A percentile compares a stretch with the other conserved stretches of the same genome.
These are phyloP conservation scores for Elsinoe necatrix DNA, from an alignment of 2,329 filamentous ascomycete species.

Conservation along the genomic window DNA sequence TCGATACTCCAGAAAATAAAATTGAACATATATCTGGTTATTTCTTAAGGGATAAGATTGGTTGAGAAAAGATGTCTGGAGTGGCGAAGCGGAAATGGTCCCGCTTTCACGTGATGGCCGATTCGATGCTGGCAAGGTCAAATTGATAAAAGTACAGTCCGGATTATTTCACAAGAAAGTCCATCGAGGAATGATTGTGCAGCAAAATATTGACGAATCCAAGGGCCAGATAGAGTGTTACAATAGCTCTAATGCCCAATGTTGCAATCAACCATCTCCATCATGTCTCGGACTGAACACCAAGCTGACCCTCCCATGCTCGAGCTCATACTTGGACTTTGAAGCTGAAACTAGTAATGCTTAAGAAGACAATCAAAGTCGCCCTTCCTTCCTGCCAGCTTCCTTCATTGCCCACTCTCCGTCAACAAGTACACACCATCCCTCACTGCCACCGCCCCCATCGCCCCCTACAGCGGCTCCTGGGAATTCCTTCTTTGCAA, in stretches of 20 bases:
- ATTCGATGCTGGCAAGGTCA: background rate
- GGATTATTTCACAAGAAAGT: too few species aligned
- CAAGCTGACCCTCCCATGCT: too few species aligned
- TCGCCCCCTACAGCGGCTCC: conserved; percentile 60
- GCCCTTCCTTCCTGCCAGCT: conserved; percentile 41
- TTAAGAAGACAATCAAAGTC: background rate
- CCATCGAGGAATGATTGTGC: too few species aligned
- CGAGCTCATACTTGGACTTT: too few species aligned
- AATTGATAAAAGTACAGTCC: background rate
- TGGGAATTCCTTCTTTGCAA: conserved; percentile 58
- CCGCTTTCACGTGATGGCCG: background rate
- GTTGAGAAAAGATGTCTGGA: background rate
- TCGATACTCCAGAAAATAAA: background rate
- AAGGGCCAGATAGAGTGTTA: too few species aligned
- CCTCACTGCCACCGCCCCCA: conserved; percentile 59
- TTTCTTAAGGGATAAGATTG: too few species aligned
- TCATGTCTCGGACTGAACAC: too few species aligned
- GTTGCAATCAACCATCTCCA: too few species aligned
- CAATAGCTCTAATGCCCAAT: too few species aligned
- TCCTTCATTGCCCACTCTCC: conserved; percentile 57
- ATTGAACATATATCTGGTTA: too few species aligned
- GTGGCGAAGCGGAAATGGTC: background rate
- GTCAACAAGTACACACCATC: conserved; percentile 84
- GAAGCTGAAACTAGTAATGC: too few species aligned
- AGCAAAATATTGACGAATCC: too few species aligned